phyloP scores from a whole-genome alignment of 371 early-diverging fungal genomes.

The Mortierella sp. region DNA sequence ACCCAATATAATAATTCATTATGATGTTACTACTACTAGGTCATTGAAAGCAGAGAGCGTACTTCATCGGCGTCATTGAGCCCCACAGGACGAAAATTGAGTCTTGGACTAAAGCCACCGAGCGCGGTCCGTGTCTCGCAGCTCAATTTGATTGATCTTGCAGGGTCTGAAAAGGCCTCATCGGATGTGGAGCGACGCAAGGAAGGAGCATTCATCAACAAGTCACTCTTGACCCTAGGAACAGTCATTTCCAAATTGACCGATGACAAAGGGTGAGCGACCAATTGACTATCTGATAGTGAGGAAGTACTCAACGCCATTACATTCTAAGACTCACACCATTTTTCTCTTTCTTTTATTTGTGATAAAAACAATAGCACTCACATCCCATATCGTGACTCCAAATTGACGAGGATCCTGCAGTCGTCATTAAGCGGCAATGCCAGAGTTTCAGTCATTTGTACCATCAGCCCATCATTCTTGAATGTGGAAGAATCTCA shows the following conservation, averaged over 20 bases:
- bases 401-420: constrained; percentile 90
- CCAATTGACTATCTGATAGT: not conserved
- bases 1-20: not conserved
- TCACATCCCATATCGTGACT: constrained; percentile 92
- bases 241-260: constrained; percentile 91
- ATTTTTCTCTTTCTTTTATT: not conserved
- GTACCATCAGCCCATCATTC: constrained; percentile 78
- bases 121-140: constrained; percentile 79
- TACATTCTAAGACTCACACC: not conserved
- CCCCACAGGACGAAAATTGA: constrained; percentile 2
- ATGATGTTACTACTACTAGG: constrained; percentile 14
- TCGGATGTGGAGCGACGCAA: constrained; percentile 84
- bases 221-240: constrained; percentile 86
- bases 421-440: constrained; percentile 87
- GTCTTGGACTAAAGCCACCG: constrained; percentile 21
- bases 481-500: constrained; percentile 78
- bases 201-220: constrained; percentile 96
- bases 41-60: constrained; percentile 69
- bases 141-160: constrained; percentile 92
- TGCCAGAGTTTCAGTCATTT: constrained; percentile 83
- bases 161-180: constrained; percentile 93
- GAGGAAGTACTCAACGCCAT: not conserved
- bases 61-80: constrained; percentile 9
- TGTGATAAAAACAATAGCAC: constrained; percentile 32
- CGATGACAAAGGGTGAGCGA: constrained; percentile 64